Conservation (phyloP, 2,329 filamentous ascomycete species). For the Fusarium sp. region DNA sequence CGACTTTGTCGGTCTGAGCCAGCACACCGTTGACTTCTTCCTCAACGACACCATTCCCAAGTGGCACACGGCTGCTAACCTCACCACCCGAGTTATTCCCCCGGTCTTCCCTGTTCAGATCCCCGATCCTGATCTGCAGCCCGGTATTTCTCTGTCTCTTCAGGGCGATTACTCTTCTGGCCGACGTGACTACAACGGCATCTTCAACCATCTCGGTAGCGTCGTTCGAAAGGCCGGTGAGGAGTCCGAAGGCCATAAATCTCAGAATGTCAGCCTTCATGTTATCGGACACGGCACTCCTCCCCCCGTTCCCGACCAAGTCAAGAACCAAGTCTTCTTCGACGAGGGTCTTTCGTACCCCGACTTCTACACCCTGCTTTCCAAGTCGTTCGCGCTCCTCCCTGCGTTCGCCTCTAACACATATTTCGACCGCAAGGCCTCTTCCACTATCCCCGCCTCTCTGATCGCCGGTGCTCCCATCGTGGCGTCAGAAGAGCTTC, state of each 20-base stretch:
- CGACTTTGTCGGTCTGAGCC: conserved; percentile 45
- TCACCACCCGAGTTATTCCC: conserved; percentile 40
- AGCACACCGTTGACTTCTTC: conserved; percentile 44
- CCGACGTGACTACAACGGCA: conserved; percentile 43
- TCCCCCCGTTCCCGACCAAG: conserved; percentile 40
- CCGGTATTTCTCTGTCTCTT: conserved; percentile 41
- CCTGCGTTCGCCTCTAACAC: conserved; percentile 44
- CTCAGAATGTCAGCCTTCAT: conserved; percentile 41
- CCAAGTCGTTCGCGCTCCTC: conserved; percentile 38
- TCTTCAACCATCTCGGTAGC: conserved; percentile 42
- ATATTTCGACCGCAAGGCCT: conserved; percentile 47
- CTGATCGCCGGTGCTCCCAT: conserved; percentile 45
- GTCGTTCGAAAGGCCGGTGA: conserved; percentile 39
- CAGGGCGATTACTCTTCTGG: conserved; percentile 46
- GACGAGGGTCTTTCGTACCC: conserved; percentile 44
- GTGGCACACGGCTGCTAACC: conserved; percentile 35
- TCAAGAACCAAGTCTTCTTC: conserved; percentile 41
- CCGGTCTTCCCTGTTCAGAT: conserved; percentile 43
- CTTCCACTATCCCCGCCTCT: conserved; percentile 45
- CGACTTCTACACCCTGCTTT: conserved; percentile 43
- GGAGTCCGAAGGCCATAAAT: not conserved
- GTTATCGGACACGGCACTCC: conserved; percentile 43
- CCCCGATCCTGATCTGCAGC: conserved; percentile 27
- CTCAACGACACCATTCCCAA: conserved; percentile 34
- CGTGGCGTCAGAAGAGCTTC: conserved; percentile 42